These are phyloP conservation scores for Leishmania amazonensis DNA, from an alignment of 208 protist genomes.

Conservation along the genomic window DNA sequence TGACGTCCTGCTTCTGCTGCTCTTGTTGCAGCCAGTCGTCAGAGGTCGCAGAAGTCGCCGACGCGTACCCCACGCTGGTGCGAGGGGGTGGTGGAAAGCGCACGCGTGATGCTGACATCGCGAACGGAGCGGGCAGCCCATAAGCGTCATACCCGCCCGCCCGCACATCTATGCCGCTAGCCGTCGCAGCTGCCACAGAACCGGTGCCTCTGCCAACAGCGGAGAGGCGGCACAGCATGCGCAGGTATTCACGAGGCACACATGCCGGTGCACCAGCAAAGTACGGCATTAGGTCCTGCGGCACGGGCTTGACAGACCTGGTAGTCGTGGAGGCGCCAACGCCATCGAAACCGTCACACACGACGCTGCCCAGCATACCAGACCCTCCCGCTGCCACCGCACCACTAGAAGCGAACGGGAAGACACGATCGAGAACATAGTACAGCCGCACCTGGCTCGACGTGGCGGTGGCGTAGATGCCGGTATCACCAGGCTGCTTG, in stretches of 20 bases:
- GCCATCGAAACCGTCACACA: neutral
- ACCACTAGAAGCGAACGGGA: constrained; percentile 3
- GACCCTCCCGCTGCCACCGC: neutral
- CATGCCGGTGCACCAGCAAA: constrained; percentile 19
- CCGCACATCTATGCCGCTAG: neutral
- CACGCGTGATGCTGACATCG: neutral
- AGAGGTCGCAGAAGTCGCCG: neutral
- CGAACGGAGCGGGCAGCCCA: neutral
- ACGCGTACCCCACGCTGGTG: neutral
- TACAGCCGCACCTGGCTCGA: constrained; percentile 44
- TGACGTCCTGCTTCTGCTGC: neutral
- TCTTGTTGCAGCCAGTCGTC: neutral
- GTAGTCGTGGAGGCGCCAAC: neutral
- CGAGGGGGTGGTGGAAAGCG: neutral
- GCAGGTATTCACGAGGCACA: constrained; percentile 30
- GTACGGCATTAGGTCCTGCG: constrained; percentile 3
- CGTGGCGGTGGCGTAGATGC: constrained; percentile 69
- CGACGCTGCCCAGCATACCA: neutral
- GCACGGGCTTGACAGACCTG: neutral
- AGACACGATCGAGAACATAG: constrained; percentile 34
- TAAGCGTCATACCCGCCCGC: neutral
- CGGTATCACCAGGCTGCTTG: constrained; percentile 67
- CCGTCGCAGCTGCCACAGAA: neutral
- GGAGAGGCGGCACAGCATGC: constrained; percentile 25
- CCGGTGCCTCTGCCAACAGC: neutral